Base-by-base conservation (phyloP, 345 rosid genomes). In the Noccaea caerulescens region DNA sequence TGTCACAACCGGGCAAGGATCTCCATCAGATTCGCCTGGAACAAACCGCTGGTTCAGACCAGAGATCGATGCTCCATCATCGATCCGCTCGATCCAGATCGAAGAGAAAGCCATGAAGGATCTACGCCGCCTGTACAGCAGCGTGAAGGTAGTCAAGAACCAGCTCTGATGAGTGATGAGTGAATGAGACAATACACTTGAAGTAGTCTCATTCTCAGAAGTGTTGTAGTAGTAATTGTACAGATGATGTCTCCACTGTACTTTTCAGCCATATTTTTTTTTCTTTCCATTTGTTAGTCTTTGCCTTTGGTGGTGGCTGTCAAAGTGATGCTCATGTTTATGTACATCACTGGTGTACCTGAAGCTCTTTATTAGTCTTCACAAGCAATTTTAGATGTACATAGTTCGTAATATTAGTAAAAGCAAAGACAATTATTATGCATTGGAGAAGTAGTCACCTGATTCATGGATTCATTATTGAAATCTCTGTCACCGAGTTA, bases 101-200 rank as follows among this genome's bases (percentile, higher is more conserved):
- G 99, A 94, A 79, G 99, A 91, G 79, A 89, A 80, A 83, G 99
- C 98, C 16, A 89, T 91, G 80, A 94, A 89, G 82, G 98, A 91
- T 73, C 87, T 91, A 36, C 88, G 89, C 68, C 93, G 98, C 41
- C 80, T 87, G 77, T 91, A 94, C 79, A 85, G 90, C 84, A 89
- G 77, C 10, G 99, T 89, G 20, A 94, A 89, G 85, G 80, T 94
- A 14, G 90, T 87, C 57, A 88, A 81, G 81, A 89, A 82, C 77
- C 84, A 80, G 69, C 77, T 68, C 11, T 88, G 80, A 58, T 49
- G 38, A 34, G 45, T 56, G 69, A 54, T 58, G 59, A 39, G 23
- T 64, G 63, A 68, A 36, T 68, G 73, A 52, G 63, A 36, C 27
- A 36, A 27, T 38, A 49, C 34, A 6, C 14, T 60, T 61, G 12